Evolutionary conservation across 2,329 filamentous ascomycete genomes (phyloP).

Genomic region (Neoarthrinium moseri): DNA sequence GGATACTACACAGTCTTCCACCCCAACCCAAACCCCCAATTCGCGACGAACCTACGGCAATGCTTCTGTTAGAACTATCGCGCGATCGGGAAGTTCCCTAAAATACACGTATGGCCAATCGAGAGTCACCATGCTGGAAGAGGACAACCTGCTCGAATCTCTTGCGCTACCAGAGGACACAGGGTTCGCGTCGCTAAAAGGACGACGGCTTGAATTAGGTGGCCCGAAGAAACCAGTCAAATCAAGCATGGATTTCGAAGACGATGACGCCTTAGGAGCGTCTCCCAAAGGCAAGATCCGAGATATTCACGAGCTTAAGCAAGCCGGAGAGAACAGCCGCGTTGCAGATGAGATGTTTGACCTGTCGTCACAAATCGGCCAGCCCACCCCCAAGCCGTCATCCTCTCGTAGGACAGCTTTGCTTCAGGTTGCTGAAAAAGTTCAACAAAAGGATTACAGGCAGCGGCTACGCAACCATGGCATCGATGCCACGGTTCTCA

Average conservation of each 20-base stretch:
- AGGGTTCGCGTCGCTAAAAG: conserved; percentile 19
- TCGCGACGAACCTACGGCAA: conserved; percentile 15
- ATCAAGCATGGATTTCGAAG: conserved; percentile 24
- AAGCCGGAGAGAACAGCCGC: conserved; percentile 65
- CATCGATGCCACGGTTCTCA: conserved; percentile 67
- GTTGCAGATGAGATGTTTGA: conserved; percentile 67
- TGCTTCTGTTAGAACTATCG: conserved; percentile 20
- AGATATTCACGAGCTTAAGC: conserved; percentile 64
- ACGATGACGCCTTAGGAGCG: conserved; percentile 43
- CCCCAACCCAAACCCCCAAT: conserved; percentile 20
- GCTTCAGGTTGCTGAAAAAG: conserved; percentile 58
- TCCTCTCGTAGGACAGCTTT: conserved; percentile 58
- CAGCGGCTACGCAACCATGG: conserved; percentile 73
- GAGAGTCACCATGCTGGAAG: conserved; percentile 27
- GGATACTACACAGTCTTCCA: conserved; percentile 20
- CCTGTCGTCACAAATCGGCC: conserved; percentile 58
- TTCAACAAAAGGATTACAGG: conserved; percentile 62
- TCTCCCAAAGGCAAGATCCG: conserved; percentile 51
- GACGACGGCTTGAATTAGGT: conserved; percentile 28
- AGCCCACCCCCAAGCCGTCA: conserved; percentile 41
- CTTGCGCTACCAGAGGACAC: conserved; percentile 23
- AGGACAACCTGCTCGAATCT: conserved; percentile 27
- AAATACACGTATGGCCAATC: conserved; percentile 31
- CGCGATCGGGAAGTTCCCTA: conserved; percentile 26
- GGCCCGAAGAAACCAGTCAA: conserved; percentile 21